These are phyloP conservation scores for Hirsutella rhossiliensis DNA, from an alignment of 2,329 filamentous ascomycete species.

Conservation along the genomic window DNA sequence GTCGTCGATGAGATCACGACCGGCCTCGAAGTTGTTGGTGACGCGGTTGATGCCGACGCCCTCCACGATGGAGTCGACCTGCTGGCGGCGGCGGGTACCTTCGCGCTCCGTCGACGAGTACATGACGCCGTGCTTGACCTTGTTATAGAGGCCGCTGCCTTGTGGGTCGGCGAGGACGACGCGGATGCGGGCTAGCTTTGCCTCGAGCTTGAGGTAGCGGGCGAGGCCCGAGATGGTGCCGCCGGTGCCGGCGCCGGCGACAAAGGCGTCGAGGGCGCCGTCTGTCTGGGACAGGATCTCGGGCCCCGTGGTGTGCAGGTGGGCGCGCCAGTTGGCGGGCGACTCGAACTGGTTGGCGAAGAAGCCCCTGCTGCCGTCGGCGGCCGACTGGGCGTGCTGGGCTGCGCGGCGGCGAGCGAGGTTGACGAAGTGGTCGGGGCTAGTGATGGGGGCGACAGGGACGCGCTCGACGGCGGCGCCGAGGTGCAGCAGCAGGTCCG, in stretches of 20 bases:
- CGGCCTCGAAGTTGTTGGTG: constrained; percentile 87
- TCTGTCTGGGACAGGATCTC: constrained; percentile 75
- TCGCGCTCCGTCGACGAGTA: constrained; percentile 82
- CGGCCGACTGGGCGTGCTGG: constrained; percentile 52
- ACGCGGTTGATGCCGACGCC: constrained; percentile 90
- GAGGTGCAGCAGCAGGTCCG: constrained; percentile 74
- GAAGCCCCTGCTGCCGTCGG: constrained; percentile 61
- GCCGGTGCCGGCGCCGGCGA: constrained; percentile 87
- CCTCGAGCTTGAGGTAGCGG: constrained; percentile 63
- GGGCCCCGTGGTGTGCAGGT: constrained; percentile 72
- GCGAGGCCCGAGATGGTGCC: constrained; percentile 87
- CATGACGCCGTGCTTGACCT: constrained; percentile 89
- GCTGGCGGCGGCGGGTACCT: constrained; percentile 76
- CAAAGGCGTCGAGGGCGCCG: constrained; percentile 71
- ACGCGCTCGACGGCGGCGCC: constrained; percentile 91
- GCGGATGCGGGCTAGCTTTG: constrained; percentile 44
- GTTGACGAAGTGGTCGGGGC: constrained; percentile 89
- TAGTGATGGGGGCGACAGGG: constrained; percentile 83
- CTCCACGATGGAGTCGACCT: constrained; percentile 94
- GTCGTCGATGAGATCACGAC: constrained; percentile 77
- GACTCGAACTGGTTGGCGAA: constrained; percentile 98
- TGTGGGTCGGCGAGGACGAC: constrained; percentile 88
- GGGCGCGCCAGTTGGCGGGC: constrained; percentile 75
- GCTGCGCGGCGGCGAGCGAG: constrained; percentile 64
- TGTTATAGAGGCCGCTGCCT: constrained; percentile 87